phyloP scores from a whole-genome alignment of 306 rosid species.

The Comarum palustre region DNA sequence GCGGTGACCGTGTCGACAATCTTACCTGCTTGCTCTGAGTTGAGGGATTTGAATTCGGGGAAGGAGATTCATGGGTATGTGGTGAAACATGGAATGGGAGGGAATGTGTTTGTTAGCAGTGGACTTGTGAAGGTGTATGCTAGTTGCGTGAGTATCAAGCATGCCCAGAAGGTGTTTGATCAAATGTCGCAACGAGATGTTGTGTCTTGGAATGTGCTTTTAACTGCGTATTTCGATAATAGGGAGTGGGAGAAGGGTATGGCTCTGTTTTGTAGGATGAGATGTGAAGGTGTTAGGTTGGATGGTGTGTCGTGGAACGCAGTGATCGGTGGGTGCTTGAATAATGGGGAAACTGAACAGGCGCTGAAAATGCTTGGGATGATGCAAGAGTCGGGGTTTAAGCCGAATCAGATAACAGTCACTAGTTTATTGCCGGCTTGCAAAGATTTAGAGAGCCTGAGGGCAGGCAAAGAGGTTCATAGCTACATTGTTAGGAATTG shows the following conservation, averaged over 20 bases:
- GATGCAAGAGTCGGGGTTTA: conserved; percentile 51
- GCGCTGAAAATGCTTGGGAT: conserved; percentile 44
- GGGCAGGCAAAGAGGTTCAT: conserved; percentile 52
- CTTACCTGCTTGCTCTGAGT: conserved; percentile 1
- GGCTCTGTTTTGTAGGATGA: conserved; percentile 37
- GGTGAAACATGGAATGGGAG: not conserved
- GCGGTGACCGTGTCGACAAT: conserved; percentile 13
- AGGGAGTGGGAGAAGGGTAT: conserved; percentile 45
- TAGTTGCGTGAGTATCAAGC: not conserved
- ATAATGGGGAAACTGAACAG: conserved; percentile 40
- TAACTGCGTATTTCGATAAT: conserved; percentile 44
- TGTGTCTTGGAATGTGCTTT: conserved; percentile 54
- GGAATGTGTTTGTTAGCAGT: conserved; percentile 8
- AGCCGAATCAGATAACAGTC: conserved; percentile 47
- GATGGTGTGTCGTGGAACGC: conserved; percentile 55
- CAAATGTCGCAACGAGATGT: conserved; percentile 41
- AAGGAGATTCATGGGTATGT: conserved; percentile 19
- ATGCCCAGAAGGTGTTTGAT: conserved; percentile 45
- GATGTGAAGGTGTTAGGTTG: conserved; percentile 32
- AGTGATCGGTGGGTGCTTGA: conserved; percentile 52
- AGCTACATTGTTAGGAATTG: conserved; percentile 44
- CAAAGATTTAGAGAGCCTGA: conserved; percentile 42
- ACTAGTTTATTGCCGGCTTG: conserved; percentile 53
- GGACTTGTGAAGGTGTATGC: conserved; percentile 10
- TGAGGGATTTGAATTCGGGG: conserved; percentile 9